phyloP scores from a whole-genome alignment of 2,329 filamentous ascomycete species.

The Xylariaceae sp. region DNA sequence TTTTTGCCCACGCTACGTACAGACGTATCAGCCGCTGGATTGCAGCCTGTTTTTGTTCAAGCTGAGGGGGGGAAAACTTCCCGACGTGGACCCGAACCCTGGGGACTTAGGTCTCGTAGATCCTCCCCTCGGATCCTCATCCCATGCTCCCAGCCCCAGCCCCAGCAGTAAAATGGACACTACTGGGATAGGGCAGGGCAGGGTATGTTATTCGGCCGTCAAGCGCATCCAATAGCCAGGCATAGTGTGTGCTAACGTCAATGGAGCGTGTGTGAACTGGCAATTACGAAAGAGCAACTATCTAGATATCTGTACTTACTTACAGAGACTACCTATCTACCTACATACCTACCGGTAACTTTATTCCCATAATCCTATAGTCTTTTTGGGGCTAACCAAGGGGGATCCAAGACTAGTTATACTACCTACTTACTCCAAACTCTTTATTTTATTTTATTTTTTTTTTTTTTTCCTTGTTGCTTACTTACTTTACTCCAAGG shows the following conservation, averaged over 20 bases:
- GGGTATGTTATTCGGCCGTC: not conserved
- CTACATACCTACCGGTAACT: not conserved
- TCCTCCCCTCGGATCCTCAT: not conserved
- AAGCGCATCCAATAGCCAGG: not conserved
- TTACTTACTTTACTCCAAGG: not conserved
- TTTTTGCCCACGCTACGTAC: not conserved
- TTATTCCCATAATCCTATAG: too few species aligned
- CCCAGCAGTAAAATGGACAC: too few species aligned
- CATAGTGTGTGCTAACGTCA: not conserved
- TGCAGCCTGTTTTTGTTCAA: not conserved
- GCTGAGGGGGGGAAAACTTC: slow-evolving; percentile 3
- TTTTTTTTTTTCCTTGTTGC: too few species aligned
- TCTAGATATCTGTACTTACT: too few species aligned
- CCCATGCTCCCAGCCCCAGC: not conserved
- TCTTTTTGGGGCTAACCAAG: too few species aligned
- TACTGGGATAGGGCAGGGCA: not conserved
- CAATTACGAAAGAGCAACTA: not conserved
- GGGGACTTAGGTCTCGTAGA: not conserved
- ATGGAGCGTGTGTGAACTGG: not conserved
- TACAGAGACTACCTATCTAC: not conserved
- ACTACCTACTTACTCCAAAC: too few species aligned
- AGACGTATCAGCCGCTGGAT: slow-evolving; percentile 6
- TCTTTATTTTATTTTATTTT: too few species aligned
- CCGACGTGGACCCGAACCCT: slow-evolving; percentile 8
- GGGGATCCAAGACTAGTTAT: too few species aligned